Evolutionary conservation across 2,329 filamentous ascomycete genomes (phyloP).

Genomic region (Neoascochyta sp.): DNA sequence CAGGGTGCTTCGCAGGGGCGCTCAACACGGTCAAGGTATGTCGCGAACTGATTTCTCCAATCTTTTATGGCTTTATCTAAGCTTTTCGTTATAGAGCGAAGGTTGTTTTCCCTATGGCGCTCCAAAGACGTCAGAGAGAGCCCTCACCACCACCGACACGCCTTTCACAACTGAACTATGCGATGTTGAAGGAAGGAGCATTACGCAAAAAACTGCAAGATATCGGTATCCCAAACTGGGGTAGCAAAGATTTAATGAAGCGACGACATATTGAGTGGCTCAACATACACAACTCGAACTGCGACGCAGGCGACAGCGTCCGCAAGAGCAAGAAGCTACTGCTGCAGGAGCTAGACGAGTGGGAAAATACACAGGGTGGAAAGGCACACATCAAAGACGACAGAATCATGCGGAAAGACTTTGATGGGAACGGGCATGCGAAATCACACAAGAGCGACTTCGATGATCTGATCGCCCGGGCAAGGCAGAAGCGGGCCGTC

Average conservation of each 20-base stretch:
- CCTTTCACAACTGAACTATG: constrained; percentile 78
- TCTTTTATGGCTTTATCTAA: no score
- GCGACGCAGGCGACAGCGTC: constrained; percentile 68
- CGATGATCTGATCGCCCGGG: constrained; percentile 72
- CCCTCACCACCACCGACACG: constrained; percentile 39
- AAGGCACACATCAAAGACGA: constrained; percentile 41
- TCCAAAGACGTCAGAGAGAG: constrained; percentile 31
- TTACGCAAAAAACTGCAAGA: constrained; percentile 79
- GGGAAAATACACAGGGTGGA: constrained; percentile 80
- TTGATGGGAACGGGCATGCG: constrained; percentile 75
- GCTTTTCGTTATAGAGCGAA: constrained; percentile 15
- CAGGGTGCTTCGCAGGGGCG: constrained; percentile 25
- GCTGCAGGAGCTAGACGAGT: constrained; percentile 73
- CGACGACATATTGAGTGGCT: constrained; percentile 87
- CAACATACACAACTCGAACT: constrained; percentile 95
- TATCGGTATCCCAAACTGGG: constrained; percentile 69
- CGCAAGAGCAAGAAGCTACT: constrained; percentile 65
- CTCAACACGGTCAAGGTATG: constrained; percentile 32
- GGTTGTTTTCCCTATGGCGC: constrained; percentile 16
- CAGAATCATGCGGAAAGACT: constrained; percentile 77
- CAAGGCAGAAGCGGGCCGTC: constrained; percentile 54
- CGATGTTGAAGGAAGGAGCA: constrained; percentile 72
- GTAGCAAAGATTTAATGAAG: constrained; percentile 67
- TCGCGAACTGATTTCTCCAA: no score
- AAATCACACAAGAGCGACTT: constrained; percentile 71